Conservation (phyloP, 2,329 filamentous ascomycete species). For the Emmonsiellopsis sp. region DNA sequence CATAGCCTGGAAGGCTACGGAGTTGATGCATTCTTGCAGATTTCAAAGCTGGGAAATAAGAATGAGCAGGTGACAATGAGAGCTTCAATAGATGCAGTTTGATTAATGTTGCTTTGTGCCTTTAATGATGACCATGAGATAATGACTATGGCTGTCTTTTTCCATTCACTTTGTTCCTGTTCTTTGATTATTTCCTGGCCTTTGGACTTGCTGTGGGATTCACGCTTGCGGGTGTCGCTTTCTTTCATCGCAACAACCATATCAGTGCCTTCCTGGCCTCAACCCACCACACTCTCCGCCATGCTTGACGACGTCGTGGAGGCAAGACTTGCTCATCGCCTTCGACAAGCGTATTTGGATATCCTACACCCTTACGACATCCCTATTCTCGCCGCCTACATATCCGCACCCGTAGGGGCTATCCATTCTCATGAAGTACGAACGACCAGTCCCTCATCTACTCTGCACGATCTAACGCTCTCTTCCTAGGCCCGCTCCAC, state of each 20-base stretch:
- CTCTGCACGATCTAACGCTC: neutral
- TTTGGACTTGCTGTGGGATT: no score
- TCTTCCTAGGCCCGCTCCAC: neutral
- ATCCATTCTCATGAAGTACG: neutral
- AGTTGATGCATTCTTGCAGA: slow-evolving; percentile 90
- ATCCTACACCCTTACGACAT: neutral
- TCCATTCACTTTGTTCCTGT: neutral
- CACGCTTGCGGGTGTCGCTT: no score
- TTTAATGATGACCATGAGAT: neutral
- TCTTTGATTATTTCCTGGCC: no score
- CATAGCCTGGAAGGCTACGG: slow-evolving; percentile 94
- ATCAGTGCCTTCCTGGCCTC: no score
- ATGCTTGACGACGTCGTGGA: no score
- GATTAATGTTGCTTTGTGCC: slow-evolving; percentile 14
- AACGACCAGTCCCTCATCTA: neutral
- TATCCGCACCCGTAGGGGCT: neutral
- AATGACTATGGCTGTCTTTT: neutral
- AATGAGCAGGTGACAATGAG: slow-evolving; percentile 83
- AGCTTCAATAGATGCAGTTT: slow-evolving; percentile 69
- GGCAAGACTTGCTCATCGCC: no score
- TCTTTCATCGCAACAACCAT: no score
- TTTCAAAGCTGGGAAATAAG: slow-evolving; percentile 94
- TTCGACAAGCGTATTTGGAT: neutral
- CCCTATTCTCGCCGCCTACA: neutral
- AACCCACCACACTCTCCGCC: no score